phyloP scores from a whole-genome alignment of 129 eudicot species.

The Lactuca sativa region DNA sequence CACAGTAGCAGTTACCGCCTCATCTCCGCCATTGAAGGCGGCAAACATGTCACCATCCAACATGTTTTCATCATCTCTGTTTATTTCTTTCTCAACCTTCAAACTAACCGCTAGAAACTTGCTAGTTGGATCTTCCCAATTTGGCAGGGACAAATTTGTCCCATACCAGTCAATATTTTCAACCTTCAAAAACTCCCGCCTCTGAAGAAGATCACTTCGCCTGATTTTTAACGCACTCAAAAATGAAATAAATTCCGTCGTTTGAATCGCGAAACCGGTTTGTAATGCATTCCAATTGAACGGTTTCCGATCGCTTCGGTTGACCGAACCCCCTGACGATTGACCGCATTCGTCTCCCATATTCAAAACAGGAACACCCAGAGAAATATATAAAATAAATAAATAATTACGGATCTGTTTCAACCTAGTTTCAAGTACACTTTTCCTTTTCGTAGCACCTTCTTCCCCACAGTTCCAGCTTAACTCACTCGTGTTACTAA shows the following conservation, averaged over 20 bases:
- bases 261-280: slow-evolving; percentile 69
- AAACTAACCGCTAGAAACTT: slow-evolving; percentile 70
- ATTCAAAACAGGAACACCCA: slow-evolving; percentile 87
- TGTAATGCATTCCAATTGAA: slow-evolving; percentile 66
- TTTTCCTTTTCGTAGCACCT: slow-evolving; percentile 69
- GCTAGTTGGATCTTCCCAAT: slow-evolving; percentile 75
- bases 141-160: slow-evolving; percentile 54
- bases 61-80: slow-evolving; percentile 17
- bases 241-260: slow-evolving; percentile 60
- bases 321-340: slow-evolving; percentile 57
- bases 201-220: slow-evolving; percentile 81
- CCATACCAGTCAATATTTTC: slow-evolving; percentile 78
- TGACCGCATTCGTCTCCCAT: slow-evolving; percentile 99
- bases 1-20: slow-evolving; percentile 39
- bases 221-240: slow-evolving; percentile 57
- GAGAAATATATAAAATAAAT: slow-evolving; percentile 67
- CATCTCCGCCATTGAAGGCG: slow-evolving; percentile 65
- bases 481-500: slow-evolving; percentile 55
- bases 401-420: slow-evolving; percentile 85
- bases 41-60: slow-evolving; percentile 52
- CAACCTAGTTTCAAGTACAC: slow-evolving; percentile 72
- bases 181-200: slow-evolving; percentile 50
- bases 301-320: slow-evolving; percentile 50
- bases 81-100: slow-evolving; percentile 39
- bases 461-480: slow-evolving; percentile 99